Percentiles rank a stretch among this genome's conserved stretches.
Evolutionary conservation across 2,329 filamentous ascomycete genomes (phyloP).

Genomic region (Scedosporium boydii): DNA sequence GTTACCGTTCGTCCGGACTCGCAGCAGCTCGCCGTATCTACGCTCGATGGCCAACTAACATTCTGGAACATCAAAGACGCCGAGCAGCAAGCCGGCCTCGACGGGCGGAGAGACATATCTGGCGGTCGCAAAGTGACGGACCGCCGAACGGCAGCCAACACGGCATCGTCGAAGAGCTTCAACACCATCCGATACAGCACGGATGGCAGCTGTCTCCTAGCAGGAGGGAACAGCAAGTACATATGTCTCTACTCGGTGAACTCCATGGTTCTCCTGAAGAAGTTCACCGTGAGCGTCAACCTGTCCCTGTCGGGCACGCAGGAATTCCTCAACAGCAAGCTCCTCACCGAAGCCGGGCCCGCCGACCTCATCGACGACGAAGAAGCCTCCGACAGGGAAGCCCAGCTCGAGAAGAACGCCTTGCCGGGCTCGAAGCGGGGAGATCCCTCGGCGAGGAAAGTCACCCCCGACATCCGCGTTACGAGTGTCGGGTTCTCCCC

Average conservation of each 20-base stretch:
- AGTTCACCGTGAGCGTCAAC: conserved; percentile 92
- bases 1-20: conserved; percentile 86
- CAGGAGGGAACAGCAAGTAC: conserved; percentile 94
- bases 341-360: conserved; percentile 84
- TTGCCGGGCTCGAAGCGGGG: conserved; percentile 83
- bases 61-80: conserved; percentile 93
- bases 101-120: conserved; percentile 85
- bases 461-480: conserved; percentile 74
- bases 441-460: conserved; percentile 71
- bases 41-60: conserved; percentile 83
- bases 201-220: conserved; percentile 83
- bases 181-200: conserved; percentile 81
- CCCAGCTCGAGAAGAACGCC: conserved; percentile 61
- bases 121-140: conserved; percentile 84
- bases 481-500: conserved; percentile 80
- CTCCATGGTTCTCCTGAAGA: conserved; percentile 84
- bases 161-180: conserved; percentile 83
- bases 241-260: conserved; percentile 95
- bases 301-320: conserved; percentile 93
- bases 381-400: conserved; percentile 79
- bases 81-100: conserved; percentile 74
- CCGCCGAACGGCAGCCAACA: conserved; percentile 83
- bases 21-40: conserved; percentile 81
- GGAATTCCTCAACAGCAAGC: conserved; percentile 89
- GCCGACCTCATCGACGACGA: conserved; percentile 69